Evolutionary conservation across 345 rosid species (phyloP).

Genomic region (Salix udensis): DNA sequence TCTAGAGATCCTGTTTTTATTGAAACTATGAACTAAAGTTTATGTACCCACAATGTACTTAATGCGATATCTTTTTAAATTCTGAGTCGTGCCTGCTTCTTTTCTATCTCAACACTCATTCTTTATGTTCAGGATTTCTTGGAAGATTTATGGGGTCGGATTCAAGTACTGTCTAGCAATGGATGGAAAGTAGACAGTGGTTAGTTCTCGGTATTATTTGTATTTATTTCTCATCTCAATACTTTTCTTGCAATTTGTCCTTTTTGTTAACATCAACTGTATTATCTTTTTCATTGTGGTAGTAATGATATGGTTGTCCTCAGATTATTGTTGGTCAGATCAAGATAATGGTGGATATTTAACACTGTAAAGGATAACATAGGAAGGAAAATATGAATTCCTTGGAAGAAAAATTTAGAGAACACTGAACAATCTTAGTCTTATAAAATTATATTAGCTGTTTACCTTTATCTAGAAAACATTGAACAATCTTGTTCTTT

Average conservation of each 20-base stretch:
- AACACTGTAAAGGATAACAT: background rate
- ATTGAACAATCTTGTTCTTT: background rate
- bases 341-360: background rate
- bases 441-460: background rate
- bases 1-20: background rate
- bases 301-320: background rate
- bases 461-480: background rate
- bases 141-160: constrained; percentile 86
- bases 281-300: background rate
- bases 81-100: constrained; percentile 1
- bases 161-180: constrained; percentile 61
- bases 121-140: constrained; percentile 70
- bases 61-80: background rate
- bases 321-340: background rate
- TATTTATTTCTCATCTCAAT: background rate
- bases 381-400: background rate
- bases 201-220: constrained; percentile 21
- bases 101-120: background rate
- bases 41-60: background rate
- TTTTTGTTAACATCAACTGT: background rate
- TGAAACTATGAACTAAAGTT: background rate
- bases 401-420: background rate
- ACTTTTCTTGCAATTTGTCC: background rate
- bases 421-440: background rate
- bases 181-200: constrained; percentile 98